Evolutionary conservation across 2,329 filamentous ascomycete genomes (phyloP).

Genomic region (Cylindrodendrum hubeiense): DNA sequence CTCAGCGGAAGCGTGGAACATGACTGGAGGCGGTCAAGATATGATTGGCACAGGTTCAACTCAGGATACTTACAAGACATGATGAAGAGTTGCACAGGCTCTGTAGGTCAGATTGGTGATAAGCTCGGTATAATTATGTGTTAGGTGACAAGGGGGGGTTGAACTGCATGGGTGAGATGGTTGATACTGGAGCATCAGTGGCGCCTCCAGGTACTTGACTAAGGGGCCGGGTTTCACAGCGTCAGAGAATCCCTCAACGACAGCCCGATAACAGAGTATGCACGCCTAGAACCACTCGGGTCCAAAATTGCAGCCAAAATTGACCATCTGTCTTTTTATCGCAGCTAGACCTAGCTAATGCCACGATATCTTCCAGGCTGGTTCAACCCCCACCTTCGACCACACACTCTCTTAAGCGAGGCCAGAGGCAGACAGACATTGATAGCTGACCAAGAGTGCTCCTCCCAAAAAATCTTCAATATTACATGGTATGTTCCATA

Average conservation of each 20-base stretch:
- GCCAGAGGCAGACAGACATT: too few species aligned
- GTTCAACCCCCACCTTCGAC: not conserved
- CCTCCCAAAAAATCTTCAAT: not conserved
- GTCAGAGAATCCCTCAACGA: not conserved
- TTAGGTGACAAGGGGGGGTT: not conserved
- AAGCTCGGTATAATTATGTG: not conserved
- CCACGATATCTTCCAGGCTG: not conserved
- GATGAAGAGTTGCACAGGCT: not conserved
- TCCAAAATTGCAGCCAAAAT: not conserved
- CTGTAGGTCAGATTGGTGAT: not conserved
- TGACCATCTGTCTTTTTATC: not conserved
- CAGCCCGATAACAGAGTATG: not conserved
- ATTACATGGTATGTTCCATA: too few species aligned
- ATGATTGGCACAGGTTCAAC: too few species aligned
- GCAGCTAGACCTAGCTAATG: not conserved
- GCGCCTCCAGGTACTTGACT: conserved; percentile 9
- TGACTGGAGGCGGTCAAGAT: conserved; percentile 35
- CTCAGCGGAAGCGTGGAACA: conserved; percentile 59
- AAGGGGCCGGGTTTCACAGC: conserved; percentile 1
- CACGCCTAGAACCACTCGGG: not conserved
- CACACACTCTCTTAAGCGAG: not conserved
- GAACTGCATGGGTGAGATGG: conserved; percentile 6
- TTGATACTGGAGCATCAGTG: conserved; percentile 5
- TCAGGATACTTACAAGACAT: conserved; percentile 11
- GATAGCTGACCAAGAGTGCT: too few species aligned